Base-by-base conservation (phyloP, 2,329 filamentous ascomycete species). In the Fusarium sp. region DNA sequence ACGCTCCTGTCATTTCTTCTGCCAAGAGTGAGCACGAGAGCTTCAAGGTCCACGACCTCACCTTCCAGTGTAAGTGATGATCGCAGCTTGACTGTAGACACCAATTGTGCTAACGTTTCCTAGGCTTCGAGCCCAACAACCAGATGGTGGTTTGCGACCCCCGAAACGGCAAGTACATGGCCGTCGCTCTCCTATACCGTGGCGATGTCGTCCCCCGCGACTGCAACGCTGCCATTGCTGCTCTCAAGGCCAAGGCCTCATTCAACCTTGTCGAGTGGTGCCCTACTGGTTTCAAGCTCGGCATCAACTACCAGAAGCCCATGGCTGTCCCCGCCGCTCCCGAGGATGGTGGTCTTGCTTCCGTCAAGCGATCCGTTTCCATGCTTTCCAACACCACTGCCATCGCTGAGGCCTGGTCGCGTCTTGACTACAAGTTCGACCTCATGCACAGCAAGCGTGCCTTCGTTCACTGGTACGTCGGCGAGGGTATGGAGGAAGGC, bases 401-500 rank as follows among this genome's bases (percentile, higher is more conserved):
- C 80, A 93, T 93, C 76, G 90, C 91, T 69, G 91, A 93, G 84
- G 91, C 92, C 62, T 93, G 91, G 91, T 92, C 90, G 70, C 89
- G 91, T 73, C 88, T 93, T 58, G 91, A 93, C 84, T 87, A 92
- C 88, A 93, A 93, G 86, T 93, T 93, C 83, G 91, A 93, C 78
- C 91, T 93, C 79, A 93, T 93, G 92, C 93, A 93, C 88, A 91
- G 89, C 85, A 93, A 93, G 89, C 91, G 92, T 76, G 91, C 92
- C 69, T 93, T 93, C 78, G 91, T 93, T 54, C 91, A 93, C 85
- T 93, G 92, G 92, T 93, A 93, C 77, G 94, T 96, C 63, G 94
- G 94, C 76, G 94, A 96, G 86, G 94, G 94, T 85, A 96, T 96
- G 94, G 94, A 96, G 87, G 94, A 96, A 83, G 94, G 94, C 79